phyloP scores from a whole-genome alignment of 208 protist species.

The Acanthamoeba healyi region DNA sequence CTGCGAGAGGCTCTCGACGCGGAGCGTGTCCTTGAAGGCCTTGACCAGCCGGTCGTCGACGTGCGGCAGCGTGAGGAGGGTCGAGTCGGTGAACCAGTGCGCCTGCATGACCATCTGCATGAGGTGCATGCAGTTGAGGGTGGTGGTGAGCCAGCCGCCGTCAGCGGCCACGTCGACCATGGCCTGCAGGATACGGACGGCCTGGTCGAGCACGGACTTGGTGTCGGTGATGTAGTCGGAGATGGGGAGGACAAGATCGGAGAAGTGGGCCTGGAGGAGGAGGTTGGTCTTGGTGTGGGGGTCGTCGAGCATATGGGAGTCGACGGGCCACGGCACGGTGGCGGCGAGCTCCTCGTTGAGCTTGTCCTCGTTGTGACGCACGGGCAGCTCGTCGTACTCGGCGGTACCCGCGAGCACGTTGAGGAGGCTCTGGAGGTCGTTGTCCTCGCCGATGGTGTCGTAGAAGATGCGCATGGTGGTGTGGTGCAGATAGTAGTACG shows the following conservation, averaged over 20 bases:
- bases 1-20: conserved; percentile 53
- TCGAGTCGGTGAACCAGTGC: conserved; percentile 87
- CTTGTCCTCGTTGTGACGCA: conserved; percentile 99
- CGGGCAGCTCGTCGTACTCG: conserved; percentile 95
- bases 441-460: conserved; percentile 87
- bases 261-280: conserved; percentile 98
- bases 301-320: conserved; percentile 91
- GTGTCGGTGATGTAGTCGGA: conserved; percentile 99
- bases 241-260: conserved; percentile 93
- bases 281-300: conserved; percentile 97
- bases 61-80: conserved; percentile 66
- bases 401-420: conserved; percentile 93
- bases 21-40: conserved; percentile 6
- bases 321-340: conserved; percentile 88
- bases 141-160: conserved; percentile 93
- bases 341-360: conserved; percentile 93
- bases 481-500: conserved; percentile 99
- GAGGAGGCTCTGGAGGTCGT: conserved; percentile 84
- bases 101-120: conserved; percentile 97
- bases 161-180: conserved; percentile 96
- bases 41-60: conserved; percentile 23
- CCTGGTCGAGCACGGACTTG: conserved; percentile 98
- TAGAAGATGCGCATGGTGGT: conserved; percentile 95
- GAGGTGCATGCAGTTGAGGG: conserved; percentile 94
- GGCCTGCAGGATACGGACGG: conserved; percentile 95